Conservation (phyloP, 768 basidiomycete genomes). For the Tricholoma saponaceum region DNA sequence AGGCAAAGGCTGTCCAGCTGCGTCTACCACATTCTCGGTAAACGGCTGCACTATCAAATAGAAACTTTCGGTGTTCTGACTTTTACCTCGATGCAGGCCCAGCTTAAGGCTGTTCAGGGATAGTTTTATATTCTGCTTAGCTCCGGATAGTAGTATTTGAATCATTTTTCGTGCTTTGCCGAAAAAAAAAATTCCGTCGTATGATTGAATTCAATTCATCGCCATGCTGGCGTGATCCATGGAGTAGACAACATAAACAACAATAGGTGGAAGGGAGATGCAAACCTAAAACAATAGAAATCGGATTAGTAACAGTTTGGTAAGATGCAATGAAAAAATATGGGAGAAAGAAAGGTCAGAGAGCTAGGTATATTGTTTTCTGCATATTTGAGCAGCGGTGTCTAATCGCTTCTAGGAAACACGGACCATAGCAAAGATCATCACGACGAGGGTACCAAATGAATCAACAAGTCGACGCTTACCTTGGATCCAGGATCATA, state of each 20-base stretch:
- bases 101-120: slow-evolving; percentile 22
- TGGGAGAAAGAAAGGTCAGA: slow-evolving; percentile 43
- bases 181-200: no score
- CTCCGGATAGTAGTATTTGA: no score
- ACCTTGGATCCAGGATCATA: not conserved
- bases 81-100: slow-evolving; percentile 13
- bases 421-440: slow-evolving; percentile 77
- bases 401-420: slow-evolving; percentile 91
- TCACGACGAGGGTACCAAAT: slow-evolving; percentile 24
- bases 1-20: slow-evolving; percentile 63
- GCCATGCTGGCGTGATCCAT: not conserved
- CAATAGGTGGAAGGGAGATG: not conserved
- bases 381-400: slow-evolving; percentile 72
- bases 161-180: no score
- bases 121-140: not conserved
- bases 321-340: not conserved
- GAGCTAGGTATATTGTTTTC: slow-evolving; percentile 64
- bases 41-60: not conserved
- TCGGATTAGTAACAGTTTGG: not conserved
- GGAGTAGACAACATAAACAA: not conserved
- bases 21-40: slow-evolving; percentile 21
- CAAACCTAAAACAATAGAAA: not conserved
- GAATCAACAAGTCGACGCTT: not conserved
- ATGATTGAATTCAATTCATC: not conserved
- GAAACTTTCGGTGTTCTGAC: slow-evolving; percentile 13